These are phyloP conservation scores for Rhododendron simsii DNA, from an alignment of 148 eudicot species.

Conservation along the genomic window DNA sequence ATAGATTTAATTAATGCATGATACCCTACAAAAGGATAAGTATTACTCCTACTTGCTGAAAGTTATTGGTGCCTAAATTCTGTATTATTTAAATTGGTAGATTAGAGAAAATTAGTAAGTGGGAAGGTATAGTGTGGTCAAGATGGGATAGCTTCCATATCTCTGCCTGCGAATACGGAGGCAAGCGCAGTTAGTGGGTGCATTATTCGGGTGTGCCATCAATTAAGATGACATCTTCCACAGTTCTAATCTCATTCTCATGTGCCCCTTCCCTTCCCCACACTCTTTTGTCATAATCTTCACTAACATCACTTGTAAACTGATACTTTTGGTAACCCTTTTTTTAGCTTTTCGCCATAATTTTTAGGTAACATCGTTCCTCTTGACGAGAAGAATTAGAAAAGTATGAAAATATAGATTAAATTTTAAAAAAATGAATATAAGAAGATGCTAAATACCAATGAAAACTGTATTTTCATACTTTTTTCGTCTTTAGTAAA, in stretches of 20 bases:
- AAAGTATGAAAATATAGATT: no score
- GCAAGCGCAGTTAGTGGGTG: not conserved
- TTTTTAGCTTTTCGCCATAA: not conserved
- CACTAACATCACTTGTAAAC: not conserved
- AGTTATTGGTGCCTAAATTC: not conserved
- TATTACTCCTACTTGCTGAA: not conserved
- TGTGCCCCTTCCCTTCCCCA: not conserved
- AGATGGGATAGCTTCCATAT: not conserved
- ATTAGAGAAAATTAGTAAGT: not conserved
- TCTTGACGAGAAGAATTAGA: not conserved
- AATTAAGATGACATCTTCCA: slow-evolving; percentile 1
- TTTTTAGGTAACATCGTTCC: not conserved
- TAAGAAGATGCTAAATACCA: not conserved
- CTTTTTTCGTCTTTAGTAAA: not conserved
- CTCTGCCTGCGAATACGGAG: not conserved
- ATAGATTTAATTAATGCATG: not conserved
- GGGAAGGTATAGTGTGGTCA: not conserved
- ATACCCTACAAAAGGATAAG: not conserved
- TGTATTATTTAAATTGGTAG: not conserved
- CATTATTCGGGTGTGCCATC: not conserved
- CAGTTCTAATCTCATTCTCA: not conserved
- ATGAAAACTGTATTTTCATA: not conserved
- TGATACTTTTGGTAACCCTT: not conserved
- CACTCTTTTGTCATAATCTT: not conserved
- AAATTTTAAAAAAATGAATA: no score